Conservation (phyloP, 2,329 filamentous ascomycete species). For the Curvularia verruculosa region DNA sequence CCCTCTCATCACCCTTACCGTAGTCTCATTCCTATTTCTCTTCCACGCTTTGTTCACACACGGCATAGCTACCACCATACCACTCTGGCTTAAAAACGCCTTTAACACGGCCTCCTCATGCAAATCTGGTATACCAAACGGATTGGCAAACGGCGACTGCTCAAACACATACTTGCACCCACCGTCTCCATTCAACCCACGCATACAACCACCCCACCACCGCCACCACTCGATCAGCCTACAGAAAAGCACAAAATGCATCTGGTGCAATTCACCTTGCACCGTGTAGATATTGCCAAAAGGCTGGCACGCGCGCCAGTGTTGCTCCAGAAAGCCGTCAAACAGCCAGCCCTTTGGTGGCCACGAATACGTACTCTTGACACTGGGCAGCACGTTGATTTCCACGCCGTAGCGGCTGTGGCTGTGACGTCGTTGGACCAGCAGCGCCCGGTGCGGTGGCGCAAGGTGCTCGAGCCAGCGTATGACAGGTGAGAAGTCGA, state of each 20-base stretch:
- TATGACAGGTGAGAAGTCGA: slow-evolving; percentile 22
- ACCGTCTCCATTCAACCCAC: background rate
- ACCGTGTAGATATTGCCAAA: slow-evolving; percentile 36
- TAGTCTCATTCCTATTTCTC: slow-evolving; percentile 7
- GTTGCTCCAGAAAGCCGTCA: slow-evolving; percentile 17
- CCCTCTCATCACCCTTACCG: slow-evolving; percentile 1
- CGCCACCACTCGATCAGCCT: slow-evolving; percentile 27
- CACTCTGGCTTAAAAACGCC: slow-evolving; percentile 7
- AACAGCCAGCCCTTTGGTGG: slow-evolving; percentile 24
- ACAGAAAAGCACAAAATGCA: slow-evolving; percentile 28
- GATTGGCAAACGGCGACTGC: slow-evolving; percentile 7
- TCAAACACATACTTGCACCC: slow-evolving; percentile 20
- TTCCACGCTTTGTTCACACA: slow-evolving; percentile 15
- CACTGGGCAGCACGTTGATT: slow-evolving; percentile 15
- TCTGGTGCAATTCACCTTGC: background rate
- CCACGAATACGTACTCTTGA: slow-evolving; percentile 18
- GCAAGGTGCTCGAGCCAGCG: slow-evolving; percentile 27
- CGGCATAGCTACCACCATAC: slow-evolving; percentile 9
- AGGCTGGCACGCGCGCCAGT: slow-evolving; percentile 30
- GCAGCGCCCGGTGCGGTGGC: slow-evolving; percentile 20
- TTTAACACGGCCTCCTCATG: background rate
- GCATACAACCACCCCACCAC: background rate
- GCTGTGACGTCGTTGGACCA: slow-evolving; percentile 6
- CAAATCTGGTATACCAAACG: slow-evolving; percentile 3
- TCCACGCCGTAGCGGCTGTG: slow-evolving; percentile 19